Conservation (phyloP, 2,329 filamentous ascomycete species). For the Myriosclerotinia curreyana region DNA sequence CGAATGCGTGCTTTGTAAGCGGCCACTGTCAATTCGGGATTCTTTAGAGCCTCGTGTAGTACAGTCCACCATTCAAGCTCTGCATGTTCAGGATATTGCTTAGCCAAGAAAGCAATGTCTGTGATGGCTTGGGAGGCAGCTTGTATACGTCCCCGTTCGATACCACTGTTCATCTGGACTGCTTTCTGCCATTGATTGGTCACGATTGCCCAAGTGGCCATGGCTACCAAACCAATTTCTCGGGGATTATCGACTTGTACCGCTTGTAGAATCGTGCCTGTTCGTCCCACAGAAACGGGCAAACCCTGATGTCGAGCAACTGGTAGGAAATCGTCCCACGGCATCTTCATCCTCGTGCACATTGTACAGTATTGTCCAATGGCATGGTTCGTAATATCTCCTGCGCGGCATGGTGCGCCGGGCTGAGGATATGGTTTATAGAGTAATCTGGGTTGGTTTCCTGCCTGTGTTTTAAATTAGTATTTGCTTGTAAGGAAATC, state of each 20-base stretch:
- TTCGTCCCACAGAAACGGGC: not conserved
- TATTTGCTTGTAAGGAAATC: not conserved
- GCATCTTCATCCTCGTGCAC: conserved; percentile 11
- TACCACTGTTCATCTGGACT: not conserved
- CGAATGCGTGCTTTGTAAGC: not conserved
- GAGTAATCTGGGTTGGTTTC: conserved; percentile 8
- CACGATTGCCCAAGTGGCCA: conserved; percentile 8
- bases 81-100: not conserved
- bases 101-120: not conserved
- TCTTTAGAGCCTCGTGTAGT: not conserved
- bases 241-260: not conserved
- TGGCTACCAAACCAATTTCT: conserved; percentile 1
- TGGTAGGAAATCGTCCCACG: not conserved
- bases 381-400: not conserved
- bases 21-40: not conserved
- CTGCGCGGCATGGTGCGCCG: not conserved
- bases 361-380: not conserved
- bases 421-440: not conserved
- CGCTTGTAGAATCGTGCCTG: not conserved
- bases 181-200: not conserved
- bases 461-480: conserved; percentile 1
- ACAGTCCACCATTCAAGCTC: not conserved
- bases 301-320: not conserved
- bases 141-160: not conserved
- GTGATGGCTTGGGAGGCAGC: not conserved